phyloP scores from a whole-genome alignment of 345 rosid genomes.

The Lepidium aucheri region DNA sequence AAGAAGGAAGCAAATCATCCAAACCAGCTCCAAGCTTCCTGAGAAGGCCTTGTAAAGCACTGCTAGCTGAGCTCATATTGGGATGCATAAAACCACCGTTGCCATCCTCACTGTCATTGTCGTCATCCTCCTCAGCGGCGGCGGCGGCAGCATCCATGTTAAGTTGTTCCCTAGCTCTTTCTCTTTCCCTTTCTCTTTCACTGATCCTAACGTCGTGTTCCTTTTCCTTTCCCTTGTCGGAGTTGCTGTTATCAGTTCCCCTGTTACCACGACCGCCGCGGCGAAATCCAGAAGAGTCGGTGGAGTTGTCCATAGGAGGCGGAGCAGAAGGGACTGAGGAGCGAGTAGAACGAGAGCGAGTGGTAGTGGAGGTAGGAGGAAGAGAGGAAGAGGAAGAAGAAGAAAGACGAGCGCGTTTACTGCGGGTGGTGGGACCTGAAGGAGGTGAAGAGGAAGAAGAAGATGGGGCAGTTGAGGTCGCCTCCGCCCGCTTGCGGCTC shows the following conservation, averaged over 20 bases:
- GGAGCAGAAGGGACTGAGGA: slow-evolving; percentile 5
- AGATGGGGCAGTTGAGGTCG: slow-evolving; percentile 97
- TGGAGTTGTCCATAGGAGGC: slow-evolving; percentile 64
- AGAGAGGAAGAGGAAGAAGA: slow-evolving; percentile 30
- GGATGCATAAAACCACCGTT: slow-evolving; percentile 75
- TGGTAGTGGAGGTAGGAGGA: slow-evolving; percentile 11
- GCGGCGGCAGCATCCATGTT: slow-evolving; percentile 54
- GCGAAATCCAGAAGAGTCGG: slow-evolving; percentile 70
- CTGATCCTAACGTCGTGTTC: slow-evolving; percentile 67
- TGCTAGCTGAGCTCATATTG: slow-evolving; percentile 89
- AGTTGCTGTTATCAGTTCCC: slow-evolving; percentile 25
- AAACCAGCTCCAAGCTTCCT: slow-evolving; percentile 96
- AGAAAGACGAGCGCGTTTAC: slow-evolving; percentile 66
- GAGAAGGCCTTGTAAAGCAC: slow-evolving; percentile 85
- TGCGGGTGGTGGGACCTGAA: slow-evolving; percentile 71
- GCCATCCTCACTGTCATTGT: slow-evolving; percentile 84
- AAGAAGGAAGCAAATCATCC: slow-evolving; percentile 83
- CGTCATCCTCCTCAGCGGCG: slow-evolving; percentile 56
- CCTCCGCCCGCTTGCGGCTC: slow-evolving; percentile 99
- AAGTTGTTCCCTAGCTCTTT: slow-evolving; percentile 40
- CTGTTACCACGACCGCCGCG: slow-evolving; percentile 50
- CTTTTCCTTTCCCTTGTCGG: slow-evolving; percentile 93
- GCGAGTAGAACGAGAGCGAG: slow-evolving; percentile 45
- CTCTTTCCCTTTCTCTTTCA: slow-evolving; percentile 43
- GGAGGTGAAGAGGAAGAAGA: slow-evolving; percentile 52